Conservation (phyloP, 164 flowering plant genomes). For the Hamamelis virginiana region DNA sequence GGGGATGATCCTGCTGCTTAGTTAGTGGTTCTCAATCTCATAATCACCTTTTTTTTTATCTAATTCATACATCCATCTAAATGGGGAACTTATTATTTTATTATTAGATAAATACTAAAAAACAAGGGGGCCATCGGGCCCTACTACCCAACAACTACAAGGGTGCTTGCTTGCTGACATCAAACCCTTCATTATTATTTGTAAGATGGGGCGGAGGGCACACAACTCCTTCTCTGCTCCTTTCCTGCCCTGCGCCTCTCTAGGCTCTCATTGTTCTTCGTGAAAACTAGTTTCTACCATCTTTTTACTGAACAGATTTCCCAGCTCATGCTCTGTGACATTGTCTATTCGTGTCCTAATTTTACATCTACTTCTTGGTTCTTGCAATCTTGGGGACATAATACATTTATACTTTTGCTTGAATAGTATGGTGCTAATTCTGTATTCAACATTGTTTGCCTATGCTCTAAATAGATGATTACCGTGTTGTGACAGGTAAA, state of each 20-base stretch:
- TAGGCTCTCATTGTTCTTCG: not conserved
- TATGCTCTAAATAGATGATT: not conserved
- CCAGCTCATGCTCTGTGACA: not conserved
- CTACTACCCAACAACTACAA: no score
- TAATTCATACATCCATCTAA: not conserved
- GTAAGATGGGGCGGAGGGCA: no score
- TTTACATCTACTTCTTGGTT: not conserved
- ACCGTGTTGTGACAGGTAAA: slow-evolving; percentile 23
- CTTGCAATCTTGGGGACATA: not conserved
- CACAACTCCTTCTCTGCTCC: no score
- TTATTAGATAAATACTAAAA: no score
- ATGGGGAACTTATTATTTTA: no score
- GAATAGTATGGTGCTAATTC: not conserved
- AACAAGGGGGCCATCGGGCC: no score
- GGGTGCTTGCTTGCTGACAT: no score
- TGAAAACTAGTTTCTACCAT: no score
- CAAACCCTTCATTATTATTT: no score
- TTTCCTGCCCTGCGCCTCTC: no score
- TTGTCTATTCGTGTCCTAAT: not conserved
- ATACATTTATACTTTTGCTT: not conserved
- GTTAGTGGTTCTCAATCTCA: not conserved
- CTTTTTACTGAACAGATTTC: not conserved
- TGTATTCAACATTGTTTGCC: not conserved
- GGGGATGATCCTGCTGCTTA: not conserved
- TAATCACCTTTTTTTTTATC: not conserved